Conservation (phyloP, 176 grass and related monocot species). For the Pharus latifolius region DNA sequence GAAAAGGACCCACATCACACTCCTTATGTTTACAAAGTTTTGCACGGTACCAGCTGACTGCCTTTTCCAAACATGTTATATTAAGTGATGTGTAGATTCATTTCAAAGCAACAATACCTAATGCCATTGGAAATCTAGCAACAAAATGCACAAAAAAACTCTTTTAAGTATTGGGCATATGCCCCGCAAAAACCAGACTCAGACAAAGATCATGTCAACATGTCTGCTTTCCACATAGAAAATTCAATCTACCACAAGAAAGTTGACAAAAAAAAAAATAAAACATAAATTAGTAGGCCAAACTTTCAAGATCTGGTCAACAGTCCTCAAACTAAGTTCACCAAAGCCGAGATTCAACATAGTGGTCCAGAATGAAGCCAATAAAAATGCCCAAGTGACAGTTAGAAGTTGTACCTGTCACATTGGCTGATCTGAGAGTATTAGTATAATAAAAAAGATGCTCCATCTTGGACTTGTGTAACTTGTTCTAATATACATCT, state of each 20-base stretch:
- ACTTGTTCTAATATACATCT: slow-evolving; percentile 31
- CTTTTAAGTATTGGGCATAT: slow-evolving; percentile 9
- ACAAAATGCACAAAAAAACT: not conserved
- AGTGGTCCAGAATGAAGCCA: slow-evolving; percentile 26
- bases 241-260: slow-evolving; percentile 17
- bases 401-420: slow-evolving; percentile 47
- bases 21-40: too few species aligned
- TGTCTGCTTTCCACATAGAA: not conserved
- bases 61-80: slow-evolving; percentile 8
- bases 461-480: not conserved
- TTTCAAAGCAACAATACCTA: not conserved
- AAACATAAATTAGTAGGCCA: not conserved
- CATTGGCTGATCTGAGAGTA: slow-evolving; percentile 14
- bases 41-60: not conserved
- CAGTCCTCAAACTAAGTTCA: slow-evolving; percentile 1
- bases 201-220: slow-evolving; percentile 19
- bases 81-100: slow-evolving; percentile 3
- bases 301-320: slow-evolving; percentile 29
- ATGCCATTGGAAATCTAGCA: slow-evolving; percentile 2
- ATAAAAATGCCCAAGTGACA: slow-evolving; percentile 13
- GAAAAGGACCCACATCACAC: too few species aligned
- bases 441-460: slow-evolving; percentile 14
- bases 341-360: slow-evolving; percentile 24
- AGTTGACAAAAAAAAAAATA: not conserved
- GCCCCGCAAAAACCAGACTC: not conserved